Conservation (phyloP, 441 rosid genomes). For the Pelargonium australe region DNA sequence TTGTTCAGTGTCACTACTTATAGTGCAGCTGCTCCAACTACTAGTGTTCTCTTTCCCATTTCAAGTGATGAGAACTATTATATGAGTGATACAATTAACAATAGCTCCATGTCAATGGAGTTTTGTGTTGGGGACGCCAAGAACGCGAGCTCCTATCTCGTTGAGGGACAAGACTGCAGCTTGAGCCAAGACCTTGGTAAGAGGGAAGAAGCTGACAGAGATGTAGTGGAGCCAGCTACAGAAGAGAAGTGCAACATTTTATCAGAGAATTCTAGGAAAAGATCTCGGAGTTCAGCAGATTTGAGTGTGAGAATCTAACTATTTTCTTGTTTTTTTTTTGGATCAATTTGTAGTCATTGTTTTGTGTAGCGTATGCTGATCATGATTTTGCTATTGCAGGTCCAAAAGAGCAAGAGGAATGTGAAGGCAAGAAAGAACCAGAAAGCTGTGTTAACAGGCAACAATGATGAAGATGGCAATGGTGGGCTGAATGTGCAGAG, state of each 20-base stretch:
- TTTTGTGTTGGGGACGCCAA: constrained; percentile 30
- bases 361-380: background rate
- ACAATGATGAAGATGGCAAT: constrained; percentile 32
- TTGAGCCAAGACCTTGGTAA: constrained; percentile 22
- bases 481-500: constrained; percentile 26
- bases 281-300: constrained; percentile 27
- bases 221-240: background rate
- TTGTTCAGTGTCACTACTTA: too few relatives aligned
- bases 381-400: constrained; percentile 16
- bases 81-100: constrained; percentile 20
- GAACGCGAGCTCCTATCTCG: constrained; percentile 33
- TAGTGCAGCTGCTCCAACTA: constrained; percentile 4
- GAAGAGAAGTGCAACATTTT: constrained; percentile 28
- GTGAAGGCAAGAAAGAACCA: constrained; percentile 39
- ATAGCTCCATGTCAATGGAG: constrained; percentile 29
- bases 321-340: background rate
- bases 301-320: constrained; percentile 33
- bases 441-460: constrained; percentile 24
- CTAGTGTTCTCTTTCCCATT: constrained; percentile 16
- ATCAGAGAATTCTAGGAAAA: constrained; percentile 44
- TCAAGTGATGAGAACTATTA: constrained; percentile 29
- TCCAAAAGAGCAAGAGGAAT: constrained; percentile 41
- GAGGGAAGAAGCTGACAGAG: background rate
- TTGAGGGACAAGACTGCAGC: constrained; percentile 28
- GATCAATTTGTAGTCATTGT: background rate